Evolutionary conservation across 2,329 filamentous ascomycete species (phyloP), one percentile per base, ranked within the genome.

Genomic region (Chalara sp.): DNA sequence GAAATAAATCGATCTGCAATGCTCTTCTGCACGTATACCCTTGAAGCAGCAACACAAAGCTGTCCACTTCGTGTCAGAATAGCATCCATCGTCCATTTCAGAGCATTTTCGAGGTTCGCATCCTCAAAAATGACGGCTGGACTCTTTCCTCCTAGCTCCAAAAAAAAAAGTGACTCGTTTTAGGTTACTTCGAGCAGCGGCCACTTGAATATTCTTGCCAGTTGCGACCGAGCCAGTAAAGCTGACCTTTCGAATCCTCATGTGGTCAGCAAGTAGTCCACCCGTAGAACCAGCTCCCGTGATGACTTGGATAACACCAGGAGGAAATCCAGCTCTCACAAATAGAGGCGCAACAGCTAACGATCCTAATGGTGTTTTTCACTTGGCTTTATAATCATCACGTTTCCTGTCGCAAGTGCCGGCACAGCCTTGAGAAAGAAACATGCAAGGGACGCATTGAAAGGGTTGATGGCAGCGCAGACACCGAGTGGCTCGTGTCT

Each of bases 61-160:
- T n/a, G 76, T 0, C 77, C 77, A 51, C 73, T 76, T 1, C 75
- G 75, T 49, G 78, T 76, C 46, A 76, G 78, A 28, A 68, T 67
- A 6, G 68, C 70, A 52, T 72, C 72, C 6, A 68, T 33, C n/a
- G 55, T 55, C 1, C 53, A 81, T 57, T 84, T 76, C 39, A 85
- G 82, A 6, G 81, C 83, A 56, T 73, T 74, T 33, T 83, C 78
- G 28, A 86, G 60, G 43, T 81, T 74, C 5, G 79, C 80, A 58
- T 85, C 82, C 0, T 80, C 78, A n/a, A n/a, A n/a, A n/a, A n/a
- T n/a, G n/a, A n/a, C n/a, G n/a, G n/a, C n/a, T n/a, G n/a, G n/a
- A n/a, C 4, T 86, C 64, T 86, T 86, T 21, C 83, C 83, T 39
- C 83, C 83, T 0, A 86, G 72, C 64, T 87, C 83, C 76, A n/a